phyloP scores from a whole-genome alignment of 2,329 filamentous ascomycete genomes.

The Fusarium bactridioides region DNA sequence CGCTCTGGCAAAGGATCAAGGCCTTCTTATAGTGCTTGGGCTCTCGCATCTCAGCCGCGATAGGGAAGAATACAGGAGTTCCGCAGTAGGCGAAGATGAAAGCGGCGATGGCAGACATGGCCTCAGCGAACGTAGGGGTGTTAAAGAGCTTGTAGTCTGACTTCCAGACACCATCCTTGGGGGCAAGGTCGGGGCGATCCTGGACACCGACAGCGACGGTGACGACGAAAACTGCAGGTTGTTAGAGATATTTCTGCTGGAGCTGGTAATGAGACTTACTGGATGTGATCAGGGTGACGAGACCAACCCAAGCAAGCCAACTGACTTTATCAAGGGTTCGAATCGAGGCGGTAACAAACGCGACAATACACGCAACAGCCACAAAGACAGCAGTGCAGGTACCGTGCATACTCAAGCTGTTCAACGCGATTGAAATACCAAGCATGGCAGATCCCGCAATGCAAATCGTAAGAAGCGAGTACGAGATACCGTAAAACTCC shows the following conservation, averaged over 20 bases:
- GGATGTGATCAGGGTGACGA: conserved; percentile 22
- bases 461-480: conserved; percentile 47
- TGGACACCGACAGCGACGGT: conserved; percentile 35
- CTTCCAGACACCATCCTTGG: conserved; percentile 36
- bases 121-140: conserved; percentile 44
- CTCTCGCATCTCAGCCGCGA: conserved; percentile 47
- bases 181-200: conserved; percentile 30
- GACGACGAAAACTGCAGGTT: conserved; percentile 20
- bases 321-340: conserved; percentile 44
- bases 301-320: conserved; percentile 45
- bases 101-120: conserved; percentile 44
- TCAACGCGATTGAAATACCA: conserved; percentile 50
- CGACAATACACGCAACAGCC: conserved; percentile 44
- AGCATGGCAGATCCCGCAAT: conserved; percentile 34
- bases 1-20: conserved; percentile 41
- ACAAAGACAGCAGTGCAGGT: conserved; percentile 52
- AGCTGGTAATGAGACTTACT: neutral
- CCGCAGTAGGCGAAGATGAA: conserved; percentile 51
- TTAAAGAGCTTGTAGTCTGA: conserved; percentile 46
- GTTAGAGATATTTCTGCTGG: neutral
- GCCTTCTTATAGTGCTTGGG: conserved; percentile 42
- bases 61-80: conserved; percentile 47
- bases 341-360: conserved; percentile 44
- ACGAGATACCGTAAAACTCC: conserved; percentile 50
- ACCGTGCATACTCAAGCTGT: conserved; percentile 50